A percentile compares a stretch with the other conserved stretches of the same genome.
Conservation (phyloP, 192 early-diverging fungal genomes). For the Piromyces sp. region DNA sequence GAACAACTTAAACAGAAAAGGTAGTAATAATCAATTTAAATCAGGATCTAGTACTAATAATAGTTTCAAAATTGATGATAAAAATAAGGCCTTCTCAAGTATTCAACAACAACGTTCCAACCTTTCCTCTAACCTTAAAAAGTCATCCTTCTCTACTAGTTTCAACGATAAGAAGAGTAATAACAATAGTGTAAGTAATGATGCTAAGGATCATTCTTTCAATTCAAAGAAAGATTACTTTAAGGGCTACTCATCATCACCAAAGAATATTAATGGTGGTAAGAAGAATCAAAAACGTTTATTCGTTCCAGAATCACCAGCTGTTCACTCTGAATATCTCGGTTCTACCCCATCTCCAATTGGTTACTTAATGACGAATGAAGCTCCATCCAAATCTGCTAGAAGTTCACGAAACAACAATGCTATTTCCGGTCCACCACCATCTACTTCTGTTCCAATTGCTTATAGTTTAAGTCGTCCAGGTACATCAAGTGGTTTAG, state of each 20-base stretch:
- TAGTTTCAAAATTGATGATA: not conserved
- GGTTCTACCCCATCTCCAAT: not conserved
- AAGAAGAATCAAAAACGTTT: not conserved
- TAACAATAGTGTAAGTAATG: not conserved
- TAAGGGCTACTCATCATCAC: not conserved
- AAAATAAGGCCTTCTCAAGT: not conserved
- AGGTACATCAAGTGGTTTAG: not conserved
- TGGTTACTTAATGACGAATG: not conserved
- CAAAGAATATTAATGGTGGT: not conserved
- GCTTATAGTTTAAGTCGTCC: not conserved
- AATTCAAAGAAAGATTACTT: not conserved
- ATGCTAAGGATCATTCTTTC: not conserved
- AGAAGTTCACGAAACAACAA: not conserved
- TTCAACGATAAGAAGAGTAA: not conserved
- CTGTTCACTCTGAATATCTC: not conserved
- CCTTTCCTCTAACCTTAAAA: not conserved
- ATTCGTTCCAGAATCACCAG: not conserved
- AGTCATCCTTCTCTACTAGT: not conserved
- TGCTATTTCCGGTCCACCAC: not conserved
- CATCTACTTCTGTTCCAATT: not conserved
- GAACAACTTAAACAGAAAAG: constrained; percentile 24
- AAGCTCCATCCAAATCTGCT: not conserved
- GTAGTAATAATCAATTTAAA: not conserved
- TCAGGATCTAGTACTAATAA: not conserved
- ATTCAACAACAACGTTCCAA: not conserved